Conservation (phyloP, 75 land plant genomes). For the Larix kaempferi region DNA sequence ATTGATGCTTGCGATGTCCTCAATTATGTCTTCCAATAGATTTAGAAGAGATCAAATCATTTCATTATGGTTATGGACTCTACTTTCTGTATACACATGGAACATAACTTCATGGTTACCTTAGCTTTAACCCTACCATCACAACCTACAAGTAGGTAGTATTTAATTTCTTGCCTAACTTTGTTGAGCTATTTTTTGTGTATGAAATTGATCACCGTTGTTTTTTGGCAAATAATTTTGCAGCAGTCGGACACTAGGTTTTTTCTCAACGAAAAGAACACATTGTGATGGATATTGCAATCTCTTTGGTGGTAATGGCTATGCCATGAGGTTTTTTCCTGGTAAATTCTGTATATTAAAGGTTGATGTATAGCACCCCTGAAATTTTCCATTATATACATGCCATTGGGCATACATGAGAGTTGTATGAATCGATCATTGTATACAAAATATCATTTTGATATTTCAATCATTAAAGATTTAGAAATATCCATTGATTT, state of each 20-base stretch:
- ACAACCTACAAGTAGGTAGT: background rate
- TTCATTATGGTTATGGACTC: background rate
- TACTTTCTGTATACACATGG: background rate
- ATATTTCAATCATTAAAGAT: no score
- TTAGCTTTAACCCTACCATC: background rate
- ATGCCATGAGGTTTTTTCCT: no score
- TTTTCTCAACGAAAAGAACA: background rate
- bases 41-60: background rate
- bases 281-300: background rate
- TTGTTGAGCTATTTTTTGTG: background rate
- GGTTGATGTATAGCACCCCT: no score
- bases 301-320: background rate
- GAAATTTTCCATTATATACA: no score
- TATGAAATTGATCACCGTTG: background rate
- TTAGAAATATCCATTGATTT: no score
- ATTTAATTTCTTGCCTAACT: background rate
- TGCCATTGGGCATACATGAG: no score
- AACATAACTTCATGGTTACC: background rate
- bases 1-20: background rate
- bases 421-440: no score
- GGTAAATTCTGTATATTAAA: no score
- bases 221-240: background rate
- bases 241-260: background rate
- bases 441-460: no score
- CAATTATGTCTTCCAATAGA: background rate